Conservation (phyloP, 169 alveolate genomes). For the Blepharisma undulans region DNA sequence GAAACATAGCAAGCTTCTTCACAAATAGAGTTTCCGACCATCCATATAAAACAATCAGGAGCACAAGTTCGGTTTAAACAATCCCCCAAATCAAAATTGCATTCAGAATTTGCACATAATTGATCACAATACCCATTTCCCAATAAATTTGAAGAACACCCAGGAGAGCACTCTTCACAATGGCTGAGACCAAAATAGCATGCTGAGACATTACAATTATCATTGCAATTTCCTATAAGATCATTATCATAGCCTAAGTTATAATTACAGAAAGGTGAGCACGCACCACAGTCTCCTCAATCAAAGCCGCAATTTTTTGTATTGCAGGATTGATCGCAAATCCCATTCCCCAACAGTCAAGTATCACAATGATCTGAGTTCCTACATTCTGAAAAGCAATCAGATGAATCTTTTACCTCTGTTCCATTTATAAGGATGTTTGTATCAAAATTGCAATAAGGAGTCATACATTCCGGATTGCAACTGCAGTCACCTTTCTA, state of each 20-base stretch:
- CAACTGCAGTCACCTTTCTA: neutral
- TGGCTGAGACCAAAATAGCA: neutral
- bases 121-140: neutral
- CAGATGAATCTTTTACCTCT: neutral
- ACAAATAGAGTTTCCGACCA: neutral
- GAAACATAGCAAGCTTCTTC: neutral
- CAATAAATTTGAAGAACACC: neutral
- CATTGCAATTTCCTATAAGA: neutral
- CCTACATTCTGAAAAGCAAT: neutral
- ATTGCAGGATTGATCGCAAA: neutral
- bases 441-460: slow-evolving; percentile 16
- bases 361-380: neutral
- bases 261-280: neutral
- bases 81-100: neutral
- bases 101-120: neutral
- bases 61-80: neutral
- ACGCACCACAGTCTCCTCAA: neutral
- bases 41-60: neutral
- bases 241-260: neutral
- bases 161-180: neutral
- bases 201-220: neutral
- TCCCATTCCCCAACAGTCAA: neutral
- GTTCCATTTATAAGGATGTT: neutral
- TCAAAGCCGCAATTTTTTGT: slow-evolving; percentile 7
- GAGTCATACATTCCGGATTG: slow-evolving; percentile 15